Percentiles rank a stretch among this genome's conserved stretches.
Evolutionary conservation across 345 rosid species (phyloP).

Genomic region (Jatropha curcas): DNA sequence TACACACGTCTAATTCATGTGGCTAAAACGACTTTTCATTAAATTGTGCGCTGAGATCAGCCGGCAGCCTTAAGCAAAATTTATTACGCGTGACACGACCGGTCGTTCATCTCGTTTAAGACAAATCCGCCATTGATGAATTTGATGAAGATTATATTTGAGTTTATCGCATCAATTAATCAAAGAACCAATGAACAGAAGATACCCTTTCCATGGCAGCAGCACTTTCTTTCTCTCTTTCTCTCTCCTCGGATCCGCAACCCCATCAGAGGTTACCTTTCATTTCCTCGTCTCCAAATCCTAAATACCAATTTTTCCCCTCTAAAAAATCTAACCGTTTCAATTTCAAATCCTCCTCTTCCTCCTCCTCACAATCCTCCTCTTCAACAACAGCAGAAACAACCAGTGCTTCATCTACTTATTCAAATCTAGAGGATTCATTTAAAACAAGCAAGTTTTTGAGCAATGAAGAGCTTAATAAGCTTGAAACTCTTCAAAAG

Average conservation of each 20-base stretch:
- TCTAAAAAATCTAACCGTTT: conserved; percentile 3
- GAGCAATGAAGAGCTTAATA: conserved; percentile 70
- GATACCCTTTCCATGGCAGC: conserved; percentile 5
- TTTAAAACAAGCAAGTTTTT: conserved; percentile 55
- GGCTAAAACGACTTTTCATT: too few relatives aligned
- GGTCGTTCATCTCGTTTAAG: too few relatives aligned
- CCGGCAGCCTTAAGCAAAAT: too few relatives aligned
- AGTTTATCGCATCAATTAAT: neutral
- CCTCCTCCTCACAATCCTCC: conserved; percentile 8
- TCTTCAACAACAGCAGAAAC: conserved; percentile 4
- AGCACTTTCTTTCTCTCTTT: conserved; percentile 7
- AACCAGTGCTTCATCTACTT: conserved; percentile 11
- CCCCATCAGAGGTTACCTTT: conserved; percentile 6
- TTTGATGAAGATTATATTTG: neutral
- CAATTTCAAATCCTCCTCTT: neutral
- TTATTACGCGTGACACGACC: too few relatives aligned
- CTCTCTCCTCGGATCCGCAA: conserved; percentile 10
- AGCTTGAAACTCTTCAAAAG: conserved; percentile 59
- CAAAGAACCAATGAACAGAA: neutral
- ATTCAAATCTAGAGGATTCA: conserved; percentile 59
- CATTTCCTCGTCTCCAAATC: neutral
- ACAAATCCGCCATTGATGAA: neutral
- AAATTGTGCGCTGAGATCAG: too few relatives aligned
- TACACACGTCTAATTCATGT: too few relatives aligned
- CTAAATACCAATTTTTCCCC: neutral